Base-by-base conservation (phyloP, 495 filamentous ascomycete genomes). In the Podospora pseudopauciseta region DNA sequence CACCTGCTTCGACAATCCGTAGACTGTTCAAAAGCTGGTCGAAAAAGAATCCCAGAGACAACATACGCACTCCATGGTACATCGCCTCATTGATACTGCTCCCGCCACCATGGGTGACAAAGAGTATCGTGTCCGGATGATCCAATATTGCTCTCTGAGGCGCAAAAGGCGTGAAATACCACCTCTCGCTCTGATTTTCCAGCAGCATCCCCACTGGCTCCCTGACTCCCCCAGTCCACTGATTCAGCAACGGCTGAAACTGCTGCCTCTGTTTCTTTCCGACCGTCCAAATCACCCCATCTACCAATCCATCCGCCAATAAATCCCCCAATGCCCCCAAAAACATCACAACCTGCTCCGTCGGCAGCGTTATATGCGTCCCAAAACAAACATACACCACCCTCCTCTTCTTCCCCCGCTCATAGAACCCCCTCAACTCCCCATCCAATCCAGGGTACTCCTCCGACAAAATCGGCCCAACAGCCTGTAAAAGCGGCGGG, bases 261-360 rank as follows among this genome's bases (percentile, higher is more conserved):
- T 73, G 64, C 9, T 72, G 61, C 2, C 73, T 68, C 26, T 67
- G 69, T 3, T 58, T 73, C 26, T 76, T 59, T 5, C 63, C 65
- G 15, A 74, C 70, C 15, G 77, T 68, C 78, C 80, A 81, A 60
- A 81, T 77, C 11, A 80, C 73, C 2, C 80, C 80, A 58, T 81
- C 78, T 18, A 81, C 71, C 15, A 76, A 49, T 1, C 71, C 67
- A 5, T 72, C 71, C 4, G 73, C 58, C 20, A 81, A 54, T 3
- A 72, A 34, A 16, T 58, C 66, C 18, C 67, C 34, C n/a, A 77
- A 62, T 4, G 70, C 80, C 4, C 69, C 27, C 2, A 80, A 58
- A 18, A 81, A 72, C 55, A 73, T 74, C 4, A 53, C 30, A 0
- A 74, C 68, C 28, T 77, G 70, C 3, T 65, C 44, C 56, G 73